phyloP scores from a whole-genome alignment of 2,329 filamentous ascomycete species.

The Aschersonia sp. region DNA sequence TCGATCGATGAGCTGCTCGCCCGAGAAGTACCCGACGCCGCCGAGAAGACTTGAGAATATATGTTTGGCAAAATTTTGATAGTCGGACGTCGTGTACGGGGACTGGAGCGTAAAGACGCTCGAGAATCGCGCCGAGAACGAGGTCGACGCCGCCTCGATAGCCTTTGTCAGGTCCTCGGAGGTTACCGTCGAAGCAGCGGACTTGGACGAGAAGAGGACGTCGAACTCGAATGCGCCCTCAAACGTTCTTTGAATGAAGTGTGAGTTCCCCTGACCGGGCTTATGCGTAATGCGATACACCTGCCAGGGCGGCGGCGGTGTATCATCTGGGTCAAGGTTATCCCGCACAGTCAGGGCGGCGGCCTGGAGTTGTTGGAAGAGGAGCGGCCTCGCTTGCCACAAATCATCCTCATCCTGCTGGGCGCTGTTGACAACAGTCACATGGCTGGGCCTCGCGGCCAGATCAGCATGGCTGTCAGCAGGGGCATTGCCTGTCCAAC shows the following conservation, averaged over 20 bases:
- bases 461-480: slow-evolving; percentile 52
- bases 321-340: slow-evolving; percentile 41
- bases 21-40: slow-evolving; percentile 91
- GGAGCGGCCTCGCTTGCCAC: slow-evolving; percentile 69
- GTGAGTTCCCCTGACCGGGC: slow-evolving; percentile 61
- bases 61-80: slow-evolving; percentile 67
- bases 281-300: slow-evolving; percentile 65
- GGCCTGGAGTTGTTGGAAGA: slow-evolving; percentile 39
- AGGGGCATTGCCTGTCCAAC: slow-evolving; percentile 49
- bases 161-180: slow-evolving; percentile 54
- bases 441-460: slow-evolving; percentile 55
- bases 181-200: slow-evolving; percentile 39
- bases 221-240: slow-evolving; percentile 88
- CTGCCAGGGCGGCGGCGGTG: slow-evolving; percentile 75
- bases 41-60: slow-evolving; percentile 92
- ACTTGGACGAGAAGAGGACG: slow-evolving; percentile 73
- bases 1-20: slow-evolving; percentile 75
- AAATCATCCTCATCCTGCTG: slow-evolving; percentile 50
- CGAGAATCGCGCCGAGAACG: slow-evolving; percentile 63
- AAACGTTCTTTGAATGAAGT: slow-evolving; percentile 85
- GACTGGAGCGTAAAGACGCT: slow-evolving; percentile 51
- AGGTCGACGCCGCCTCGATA: slow-evolving; percentile 49
- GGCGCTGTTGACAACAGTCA: slow-evolving; percentile 63
- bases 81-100: slow-evolving; percentile 62
- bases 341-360: slow-evolving; percentile 34